A percentile compares a stretch with the other conserved stretches of the same genome.
Evolutionary conservation across 2,329 filamentous ascomycete genomes (phyloP).

Genomic region (Sphaerostilbella broomeana): DNA sequence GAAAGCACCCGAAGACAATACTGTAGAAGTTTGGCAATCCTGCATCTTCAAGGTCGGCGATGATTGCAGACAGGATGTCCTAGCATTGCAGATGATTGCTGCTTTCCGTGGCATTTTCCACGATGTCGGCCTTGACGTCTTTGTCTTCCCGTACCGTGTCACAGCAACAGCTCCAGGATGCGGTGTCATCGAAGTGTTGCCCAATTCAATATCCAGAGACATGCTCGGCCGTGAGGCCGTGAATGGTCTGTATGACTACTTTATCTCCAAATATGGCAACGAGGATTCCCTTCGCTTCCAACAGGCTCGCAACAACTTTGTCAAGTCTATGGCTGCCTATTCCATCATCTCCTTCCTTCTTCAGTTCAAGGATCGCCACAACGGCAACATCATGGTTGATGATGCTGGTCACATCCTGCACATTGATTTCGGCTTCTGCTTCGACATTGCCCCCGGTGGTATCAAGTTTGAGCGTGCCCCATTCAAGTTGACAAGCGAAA

Average conservation of each 20-base stretch:
- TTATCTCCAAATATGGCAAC: conserved; percentile 92
- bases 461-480: conserved; percentile 96
- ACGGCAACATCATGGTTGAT: conserved; percentile 99
- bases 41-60: conserved; percentile 99
- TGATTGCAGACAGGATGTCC: conserved; percentile 93
- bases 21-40: conserved; percentile 95
- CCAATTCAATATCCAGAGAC: conserved; percentile 95
- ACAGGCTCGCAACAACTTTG: conserved; percentile 90
- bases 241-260: conserved; percentile 97
- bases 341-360: conserved; percentile 93
- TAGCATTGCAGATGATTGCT: conserved; percentile 95
- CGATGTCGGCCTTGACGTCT: conserved; percentile 89
- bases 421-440: conserved; percentile 99
- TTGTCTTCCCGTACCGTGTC: conserved; percentile 93
- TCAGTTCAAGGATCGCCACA: conserved; percentile 98
- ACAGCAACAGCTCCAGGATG: conserved; percentile 96
- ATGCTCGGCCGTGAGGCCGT: conserved; percentile 98
- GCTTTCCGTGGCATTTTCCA: conserved; percentile 97
- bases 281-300: conserved; percentile 94
- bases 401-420: conserved; percentile 95
- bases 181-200: conserved; percentile 95
- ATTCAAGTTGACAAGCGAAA: conserved; percentile 95
- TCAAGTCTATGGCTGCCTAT: conserved; percentile 99
- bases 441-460: conserved; percentile 94
- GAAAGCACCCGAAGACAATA: conserved; percentile 38